A percentile compares a stretch with the other conserved stretches of the same genome.
phyloP scores from a whole-genome alignment of 192 early-diverging fungal species.

The Linnemannia elongata region DNA sequence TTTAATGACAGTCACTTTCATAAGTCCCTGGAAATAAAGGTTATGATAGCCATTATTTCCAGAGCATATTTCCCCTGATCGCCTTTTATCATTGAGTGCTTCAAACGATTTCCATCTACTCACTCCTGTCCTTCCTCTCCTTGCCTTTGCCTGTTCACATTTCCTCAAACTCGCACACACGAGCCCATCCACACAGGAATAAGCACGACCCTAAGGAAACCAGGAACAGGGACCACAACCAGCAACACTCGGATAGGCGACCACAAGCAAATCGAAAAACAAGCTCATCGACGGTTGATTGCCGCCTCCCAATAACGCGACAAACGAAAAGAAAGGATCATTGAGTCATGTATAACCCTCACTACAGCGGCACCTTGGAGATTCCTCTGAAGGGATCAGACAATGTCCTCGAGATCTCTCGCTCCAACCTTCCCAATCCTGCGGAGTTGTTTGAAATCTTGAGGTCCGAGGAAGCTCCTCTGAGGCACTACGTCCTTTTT shows the following conservation, averaged over 20 bases:
- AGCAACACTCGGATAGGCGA: neutral
- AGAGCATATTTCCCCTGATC: neutral
- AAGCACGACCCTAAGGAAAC: neutral
- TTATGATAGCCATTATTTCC: neutral
- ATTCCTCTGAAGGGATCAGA: constrained; percentile 72
- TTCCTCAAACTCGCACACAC: neutral
- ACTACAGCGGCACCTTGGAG: constrained; percentile 59
- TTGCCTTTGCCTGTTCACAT: neutral
- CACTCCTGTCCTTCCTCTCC: neutral
- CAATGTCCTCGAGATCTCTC: constrained; percentile 81
- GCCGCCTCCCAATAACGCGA: neutral
- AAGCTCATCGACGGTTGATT: neutral
- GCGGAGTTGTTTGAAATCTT: constrained; percentile 80
- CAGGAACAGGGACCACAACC: neutral
- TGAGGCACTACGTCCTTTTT: constrained; percentile 77
- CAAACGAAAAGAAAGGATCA: neutral
- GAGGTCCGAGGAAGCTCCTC: constrained; percentile 71
- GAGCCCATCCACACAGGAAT: neutral
- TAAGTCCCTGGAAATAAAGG: neutral
- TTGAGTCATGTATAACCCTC: constrained; percentile 27
- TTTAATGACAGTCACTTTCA: neutral
- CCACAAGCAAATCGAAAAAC: neutral
- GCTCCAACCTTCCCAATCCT: constrained; percentile 68
- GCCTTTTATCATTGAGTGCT: neutral
- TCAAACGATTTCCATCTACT: neutral